Evolutionary conservation across 2,329 filamentous ascomycete species (phyloP).

Genomic region (Trichoderma sp.): DNA sequence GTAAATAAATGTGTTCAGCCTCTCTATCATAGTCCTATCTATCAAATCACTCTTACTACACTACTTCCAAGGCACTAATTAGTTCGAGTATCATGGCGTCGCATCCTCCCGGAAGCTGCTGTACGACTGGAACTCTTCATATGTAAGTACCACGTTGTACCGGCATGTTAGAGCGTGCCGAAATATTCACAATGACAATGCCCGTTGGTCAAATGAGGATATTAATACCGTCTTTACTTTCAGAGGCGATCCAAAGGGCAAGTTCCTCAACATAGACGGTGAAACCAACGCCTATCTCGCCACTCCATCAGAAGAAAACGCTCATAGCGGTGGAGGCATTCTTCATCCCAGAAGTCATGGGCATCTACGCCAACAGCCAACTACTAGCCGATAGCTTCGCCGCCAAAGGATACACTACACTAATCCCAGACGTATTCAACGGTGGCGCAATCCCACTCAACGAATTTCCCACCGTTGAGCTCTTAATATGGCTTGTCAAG

Average conservation of each 20-base stretch:
- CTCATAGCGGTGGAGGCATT: slow-evolving; percentile 33
- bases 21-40: no score
- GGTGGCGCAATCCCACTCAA: slow-evolving; percentile 49
- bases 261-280: not conserved
- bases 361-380: slow-evolving; percentile 44
- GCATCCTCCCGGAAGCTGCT: not conserved
- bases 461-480: slow-evolving; percentile 28
- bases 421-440: slow-evolving; percentile 33
- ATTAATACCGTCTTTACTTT: not conserved
- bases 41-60: no score
- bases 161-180: not conserved
- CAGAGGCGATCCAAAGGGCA: not conserved
- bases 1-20: no score
- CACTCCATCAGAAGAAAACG: not conserved
- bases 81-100: not conserved
- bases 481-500: slow-evolving; percentile 21
- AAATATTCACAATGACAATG: not conserved
- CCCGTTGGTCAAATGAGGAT: no score
- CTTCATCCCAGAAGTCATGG: slow-evolving; percentile 48
- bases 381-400: slow-evolving; percentile 38
- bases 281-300: not conserved
- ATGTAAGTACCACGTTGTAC: not conserved
- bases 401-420: slow-evolving; percentile 32
- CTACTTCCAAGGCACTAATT: no score
- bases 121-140: not conserved